These are phyloP conservation scores for Cutaneotrichosporon sp. DNA, from an alignment of 1,284 basidiomycete species.

Conservation along the genomic window DNA sequence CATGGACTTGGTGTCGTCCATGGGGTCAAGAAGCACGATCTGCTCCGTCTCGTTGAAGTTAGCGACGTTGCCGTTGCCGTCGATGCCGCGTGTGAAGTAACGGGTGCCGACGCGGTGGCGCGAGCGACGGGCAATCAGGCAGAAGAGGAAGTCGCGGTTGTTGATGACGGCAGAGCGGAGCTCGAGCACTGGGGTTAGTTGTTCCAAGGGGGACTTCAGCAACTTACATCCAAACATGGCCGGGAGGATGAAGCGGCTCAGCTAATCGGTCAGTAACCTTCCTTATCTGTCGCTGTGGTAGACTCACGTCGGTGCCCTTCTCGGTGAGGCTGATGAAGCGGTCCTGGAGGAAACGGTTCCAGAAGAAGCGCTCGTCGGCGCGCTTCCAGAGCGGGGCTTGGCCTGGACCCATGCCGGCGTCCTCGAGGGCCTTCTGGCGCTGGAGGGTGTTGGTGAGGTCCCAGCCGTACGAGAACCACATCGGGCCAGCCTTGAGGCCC, in stretches of 20 bases:
- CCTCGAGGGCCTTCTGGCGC: constrained; percentile 67
- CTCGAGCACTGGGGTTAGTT: constrained; percentile 70
- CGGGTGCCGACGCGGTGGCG: constrained; percentile 94
- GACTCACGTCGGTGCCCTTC: constrained; percentile 47
- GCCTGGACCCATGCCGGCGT: constrained; percentile 67
- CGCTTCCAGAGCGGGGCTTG: constrained; percentile 51
- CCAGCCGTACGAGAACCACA: constrained; percentile 90
- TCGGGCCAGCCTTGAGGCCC: constrained; percentile 75
- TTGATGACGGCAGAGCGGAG: constrained; percentile 76
- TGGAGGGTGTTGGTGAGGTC: constrained; percentile 89
- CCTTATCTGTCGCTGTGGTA: neutral
- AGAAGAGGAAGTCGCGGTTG: constrained; percentile 76
- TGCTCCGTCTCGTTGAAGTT: constrained; percentile 97
- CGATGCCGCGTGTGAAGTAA: constrained; percentile 94
- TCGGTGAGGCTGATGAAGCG: constrained; percentile 54
- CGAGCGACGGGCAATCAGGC: constrained; percentile 88
- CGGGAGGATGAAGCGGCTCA: constrained; percentile 85
- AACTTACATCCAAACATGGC: constrained; percentile 84
- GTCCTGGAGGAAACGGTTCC: constrained; percentile 74
- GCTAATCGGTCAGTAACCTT: constrained; percentile 55
- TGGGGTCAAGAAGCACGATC: constrained; percentile 73
- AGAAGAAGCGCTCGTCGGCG: constrained; percentile 96
- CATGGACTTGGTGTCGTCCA: constrained; percentile 48
- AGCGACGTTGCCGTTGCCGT: constrained; percentile 64
- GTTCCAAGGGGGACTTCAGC: neutral